phyloP scores from a whole-genome alignment of 2,329 filamentous ascomycete genomes.

The Ophiostoma himal-ulmi region DNA sequence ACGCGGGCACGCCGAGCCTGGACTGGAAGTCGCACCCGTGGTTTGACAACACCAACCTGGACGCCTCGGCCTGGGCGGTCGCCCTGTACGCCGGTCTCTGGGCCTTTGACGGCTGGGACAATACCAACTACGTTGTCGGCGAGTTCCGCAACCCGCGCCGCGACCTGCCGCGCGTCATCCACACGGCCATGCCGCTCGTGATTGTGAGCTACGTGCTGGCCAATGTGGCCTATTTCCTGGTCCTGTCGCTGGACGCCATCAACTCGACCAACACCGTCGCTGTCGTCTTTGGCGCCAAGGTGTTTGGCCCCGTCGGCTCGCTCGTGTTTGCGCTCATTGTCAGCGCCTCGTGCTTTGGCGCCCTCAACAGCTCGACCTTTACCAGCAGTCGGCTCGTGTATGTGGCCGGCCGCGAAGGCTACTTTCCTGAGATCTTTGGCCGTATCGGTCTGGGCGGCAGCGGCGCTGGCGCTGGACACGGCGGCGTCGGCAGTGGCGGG shows the following conservation, averaged over 20 bases:
- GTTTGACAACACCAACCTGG: slow-evolving; percentile 79
- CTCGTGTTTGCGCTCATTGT: slow-evolving; percentile 84
- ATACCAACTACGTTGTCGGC: slow-evolving; percentile 96
- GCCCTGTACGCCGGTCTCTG: slow-evolving; percentile 92
- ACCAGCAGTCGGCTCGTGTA: slow-evolving; percentile 90
- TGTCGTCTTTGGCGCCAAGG: slow-evolving; percentile 82
- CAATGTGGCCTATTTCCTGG: slow-evolving; percentile 90
- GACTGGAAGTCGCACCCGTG: slow-evolving; percentile 85
- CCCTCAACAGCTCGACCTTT: slow-evolving; percentile 90
- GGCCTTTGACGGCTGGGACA: slow-evolving; percentile 99
- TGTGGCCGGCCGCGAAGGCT: slow-evolving; percentile 90
- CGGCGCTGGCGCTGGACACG: not conserved
- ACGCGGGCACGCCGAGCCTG: slow-evolving; percentile 62
- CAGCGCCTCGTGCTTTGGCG: slow-evolving; percentile 85
- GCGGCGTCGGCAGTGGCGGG: not conserved
- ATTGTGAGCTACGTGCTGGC: slow-evolving; percentile 86
- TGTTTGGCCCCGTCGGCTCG: slow-evolving; percentile 79
- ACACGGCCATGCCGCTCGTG: slow-evolving; percentile 92
- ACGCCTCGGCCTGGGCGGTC: slow-evolving; percentile 83
- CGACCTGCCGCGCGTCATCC: slow-evolving; percentile 89
- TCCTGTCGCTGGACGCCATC: slow-evolving; percentile 73
- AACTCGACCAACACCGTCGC: slow-evolving; percentile 92
- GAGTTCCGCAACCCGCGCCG: slow-evolving; percentile 89
- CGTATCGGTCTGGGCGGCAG: slow-evolving; percentile 64
- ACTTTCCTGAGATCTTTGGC: slow-evolving; percentile 77